These are phyloP conservation scores for Hypoxylon sp. DNA, from an alignment of 2,329 filamentous ascomycete species.

Conservation along the genomic window DNA sequence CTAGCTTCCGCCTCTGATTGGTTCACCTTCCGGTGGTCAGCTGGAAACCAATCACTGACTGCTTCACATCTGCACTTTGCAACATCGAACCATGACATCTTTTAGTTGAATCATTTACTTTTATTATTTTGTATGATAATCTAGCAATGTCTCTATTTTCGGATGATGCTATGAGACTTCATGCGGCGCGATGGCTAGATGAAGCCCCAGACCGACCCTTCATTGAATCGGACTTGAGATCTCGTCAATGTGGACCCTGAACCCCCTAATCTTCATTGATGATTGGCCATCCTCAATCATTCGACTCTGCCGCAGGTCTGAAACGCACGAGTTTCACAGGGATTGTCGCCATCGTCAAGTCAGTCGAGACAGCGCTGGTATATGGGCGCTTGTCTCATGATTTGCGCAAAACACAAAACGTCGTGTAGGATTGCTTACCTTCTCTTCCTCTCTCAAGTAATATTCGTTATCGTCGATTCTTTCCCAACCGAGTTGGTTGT, in stretches of 20 bases:
- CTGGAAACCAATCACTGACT: background rate
- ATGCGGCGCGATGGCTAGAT: constrained; percentile 9
- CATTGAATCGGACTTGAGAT: constrained; percentile 26
- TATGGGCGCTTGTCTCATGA: constrained; percentile 35
- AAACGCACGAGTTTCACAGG: constrained; percentile 60
- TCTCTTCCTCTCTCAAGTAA: constrained; percentile 32
- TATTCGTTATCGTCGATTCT: constrained; percentile 23
- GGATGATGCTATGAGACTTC: background rate
- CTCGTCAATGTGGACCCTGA: constrained; percentile 17
- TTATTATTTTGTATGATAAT: background rate
- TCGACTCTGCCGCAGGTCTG: constrained; percentile 62
- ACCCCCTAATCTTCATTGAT: constrained; percentile 14
- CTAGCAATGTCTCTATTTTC: background rate
- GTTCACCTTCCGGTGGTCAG: background rate
- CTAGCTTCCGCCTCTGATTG: constrained; percentile 12
- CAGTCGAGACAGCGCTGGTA: constrained; percentile 30
- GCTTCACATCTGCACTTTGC: background rate
- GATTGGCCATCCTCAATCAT: constrained; percentile 50
- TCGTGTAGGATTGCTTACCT: constrained; percentile 37
- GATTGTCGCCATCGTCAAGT: constrained; percentile 46
- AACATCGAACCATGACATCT: constrained; percentile 6
- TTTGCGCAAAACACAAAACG: constrained; percentile 32
- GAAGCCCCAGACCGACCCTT: constrained; percentile 17
- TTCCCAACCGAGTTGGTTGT: constrained; percentile 25
- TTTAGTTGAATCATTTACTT: background rate